Evolutionary conservation across 306 rosid genomes (phyloP), one percentile per base, ranked within the genome.

Genomic region (Quercus cerris): DNA sequence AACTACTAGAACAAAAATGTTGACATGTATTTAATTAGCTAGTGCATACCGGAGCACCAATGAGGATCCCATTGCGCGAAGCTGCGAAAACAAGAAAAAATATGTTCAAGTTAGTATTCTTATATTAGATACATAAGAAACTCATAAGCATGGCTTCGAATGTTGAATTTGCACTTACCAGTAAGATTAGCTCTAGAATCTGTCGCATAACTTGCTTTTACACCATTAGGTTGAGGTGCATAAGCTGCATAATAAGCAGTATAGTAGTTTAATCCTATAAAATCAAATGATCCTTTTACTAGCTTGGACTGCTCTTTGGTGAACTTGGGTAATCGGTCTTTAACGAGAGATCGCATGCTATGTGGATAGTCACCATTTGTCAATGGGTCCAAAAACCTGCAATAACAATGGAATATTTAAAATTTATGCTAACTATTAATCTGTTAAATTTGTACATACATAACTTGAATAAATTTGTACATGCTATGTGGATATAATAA

Each of bases 221-320:
- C 61, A 1, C 56, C 64, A 7, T 23, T 80, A 57, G 3, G 28
- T 1, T 84, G 62, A 56, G 88, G 83, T 56, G 76, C 52, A 68
- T 75, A 22, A 41, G 82, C 64, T 56, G 83, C 94, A 76, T 85
- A 90, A 38, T 81, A 31, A 31, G 87, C 70, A 56, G 89, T 81
- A 84, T 90, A 90, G 67, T 90, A 90, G 77, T 90, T 90, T 68
- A 90, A 10, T 72, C 97, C 97, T 9, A 91, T 44, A 55, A 91
- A 91, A 80, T 91, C 93, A 9, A 77, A 86, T 59, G 97, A 87
- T 17, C 89, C 86, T 28, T 86, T 86, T 17, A 90, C 78, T 84
- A 82, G 78, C 44, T 75, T 49, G 51, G 77, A 83, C 57, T 90
- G 74, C 15, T 82, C 75, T 71, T 56, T 41, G 1, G 88, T 80